A percentile compares a stretch with the other conserved stretches of the same genome.
Evolutionary conservation across 2,329 filamentous ascomycete species (phyloP).

Genomic region (Fusarium subglutinans): DNA sequence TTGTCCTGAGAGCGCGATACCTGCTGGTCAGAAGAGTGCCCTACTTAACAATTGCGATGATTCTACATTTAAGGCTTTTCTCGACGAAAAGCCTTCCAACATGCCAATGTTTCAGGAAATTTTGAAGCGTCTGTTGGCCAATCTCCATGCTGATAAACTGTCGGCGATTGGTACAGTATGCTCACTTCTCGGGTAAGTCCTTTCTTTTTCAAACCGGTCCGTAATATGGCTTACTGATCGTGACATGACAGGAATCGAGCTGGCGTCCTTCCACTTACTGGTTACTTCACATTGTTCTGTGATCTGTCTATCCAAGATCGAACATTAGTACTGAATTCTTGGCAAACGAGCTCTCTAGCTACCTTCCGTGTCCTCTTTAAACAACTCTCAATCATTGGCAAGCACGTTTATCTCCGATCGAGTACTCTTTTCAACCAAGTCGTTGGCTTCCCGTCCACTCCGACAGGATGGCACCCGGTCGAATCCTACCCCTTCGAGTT

Average conservation of each 20-base stretch:
- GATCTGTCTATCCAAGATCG: not conserved
- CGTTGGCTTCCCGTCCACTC: not conserved
- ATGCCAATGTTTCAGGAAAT: not conserved
- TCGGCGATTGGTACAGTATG: not conserved
- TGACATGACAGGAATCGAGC: not conserved
- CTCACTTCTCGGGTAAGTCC: not conserved
- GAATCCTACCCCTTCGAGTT: not conserved
- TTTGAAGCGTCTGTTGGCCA: not conserved
- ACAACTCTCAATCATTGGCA: not conserved
- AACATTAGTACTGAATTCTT: not conserved
- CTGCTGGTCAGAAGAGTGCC: not conserved
- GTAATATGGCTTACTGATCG: not conserved
- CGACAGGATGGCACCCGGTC: not conserved
- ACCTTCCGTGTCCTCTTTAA: not conserved
- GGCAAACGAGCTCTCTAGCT: not conserved
- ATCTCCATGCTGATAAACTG: not conserved
- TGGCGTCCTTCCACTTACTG: not conserved
- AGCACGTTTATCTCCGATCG: not conserved
- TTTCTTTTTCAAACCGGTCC: fast-evolving
- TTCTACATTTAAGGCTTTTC: not conserved
- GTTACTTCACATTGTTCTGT: not conserved
- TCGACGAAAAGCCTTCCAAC: not conserved
- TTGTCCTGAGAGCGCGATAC: not conserved
- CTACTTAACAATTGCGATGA: not conserved
- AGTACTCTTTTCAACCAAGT: not conserved